phyloP scores from a whole-genome alignment of 1,284 basidiomycete species.

The Ceratobasidium sp. region DNA sequence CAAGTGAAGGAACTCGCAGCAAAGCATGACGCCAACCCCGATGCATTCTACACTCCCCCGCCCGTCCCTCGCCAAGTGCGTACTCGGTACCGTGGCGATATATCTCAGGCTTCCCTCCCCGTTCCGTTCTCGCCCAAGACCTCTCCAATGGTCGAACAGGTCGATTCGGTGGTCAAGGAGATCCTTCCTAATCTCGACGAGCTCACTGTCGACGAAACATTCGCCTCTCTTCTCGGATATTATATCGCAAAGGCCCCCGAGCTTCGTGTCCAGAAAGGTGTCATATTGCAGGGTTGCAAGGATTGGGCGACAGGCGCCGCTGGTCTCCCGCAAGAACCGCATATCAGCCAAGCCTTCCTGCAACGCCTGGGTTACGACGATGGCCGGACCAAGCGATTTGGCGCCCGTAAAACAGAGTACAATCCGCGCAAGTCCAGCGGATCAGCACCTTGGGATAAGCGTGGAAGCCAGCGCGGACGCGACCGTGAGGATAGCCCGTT shows the following conservation, averaged over 20 bases:
- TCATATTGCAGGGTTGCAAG: slow-evolving; percentile 71
- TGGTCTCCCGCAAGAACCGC: slow-evolving; percentile 56
- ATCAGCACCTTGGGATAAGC: slow-evolving; percentile 3
- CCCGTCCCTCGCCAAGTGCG: slow-evolving; percentile 35
- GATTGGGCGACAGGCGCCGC: slow-evolving; percentile 70
- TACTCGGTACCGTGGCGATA: slow-evolving; percentile 8
- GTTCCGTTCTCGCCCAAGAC: slow-evolving; percentile 43
- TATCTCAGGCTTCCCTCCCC: not conserved
- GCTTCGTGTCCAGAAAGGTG: slow-evolving; percentile 61
- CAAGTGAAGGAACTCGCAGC: slow-evolving; percentile 65
- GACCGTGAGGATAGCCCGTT: not conserved
- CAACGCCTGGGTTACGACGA: slow-evolving; percentile 39
- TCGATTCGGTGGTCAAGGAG: slow-evolving; percentile 57
- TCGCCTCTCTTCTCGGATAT: slow-evolving; percentile 80
- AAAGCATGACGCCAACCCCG: slow-evolving; percentile 63
- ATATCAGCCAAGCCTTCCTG: slow-evolving; percentile 40
- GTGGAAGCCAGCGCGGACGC: slow-evolving; percentile 9
- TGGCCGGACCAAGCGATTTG: slow-evolving; percentile 27
- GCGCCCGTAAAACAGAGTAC: slow-evolving; percentile 5
- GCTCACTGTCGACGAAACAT: slow-evolving; percentile 70
- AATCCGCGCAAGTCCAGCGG: not conserved
- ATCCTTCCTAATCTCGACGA: slow-evolving; percentile 61
- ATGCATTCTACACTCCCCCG: slow-evolving; percentile 47
- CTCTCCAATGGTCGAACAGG: slow-evolving; percentile 46
- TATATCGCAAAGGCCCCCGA: slow-evolving; percentile 68